Evolutionary conservation across 495 filamentous ascomycete genomes (phyloP), one percentile per base, ranked within the genome.

Genomic region (Amniculicola lignicola): DNA sequence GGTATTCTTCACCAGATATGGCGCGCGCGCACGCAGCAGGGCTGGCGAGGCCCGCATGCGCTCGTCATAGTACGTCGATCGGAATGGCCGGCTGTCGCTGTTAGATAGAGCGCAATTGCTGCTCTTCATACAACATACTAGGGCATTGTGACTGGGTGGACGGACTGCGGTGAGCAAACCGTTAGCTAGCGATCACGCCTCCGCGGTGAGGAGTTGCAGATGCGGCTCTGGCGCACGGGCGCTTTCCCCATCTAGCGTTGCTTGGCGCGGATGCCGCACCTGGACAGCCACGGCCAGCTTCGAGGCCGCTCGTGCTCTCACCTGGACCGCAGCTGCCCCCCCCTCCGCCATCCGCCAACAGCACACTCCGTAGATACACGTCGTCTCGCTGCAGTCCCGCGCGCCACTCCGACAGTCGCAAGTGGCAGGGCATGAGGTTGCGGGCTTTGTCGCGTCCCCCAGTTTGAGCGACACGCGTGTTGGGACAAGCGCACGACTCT

Each of bases 1-100:
- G 21, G 82, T 75, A 70, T 99, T 97, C 77, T 86, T 91, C 72
- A 96, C 73, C 14, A 99, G 82, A 71, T 90, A 97, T 41, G 94
- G 93, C 61, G 85, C 81, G 53, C 93, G 84, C 48, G 93, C 94
- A 49, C 93, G 87, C 65, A 95, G 83, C 53, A 99, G 83, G 19
- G 93, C 86, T 21, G 87, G 81, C 24, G 83, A 83, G 69, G 90
- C 88, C 59, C 83, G 82, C 72, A 86, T 84, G 64, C 87, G 75
- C 66, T 83, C 80, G 72, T 95, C 87, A 74, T 96, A 97, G 78
- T 98, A 98, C 55, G 85, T 87, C 12, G 88, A 88, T 67, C 69
- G 72, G 18, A 61, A 61, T 25, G 85, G 85, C 63, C 87, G 74
- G 61, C 86, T 91, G 62, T 41, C 35, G 19, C 15, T 21, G 19